Evolutionary conservation across 352 stramenopile genomes (phyloP).

Genomic region (Peronospora farinosa): DNA sequence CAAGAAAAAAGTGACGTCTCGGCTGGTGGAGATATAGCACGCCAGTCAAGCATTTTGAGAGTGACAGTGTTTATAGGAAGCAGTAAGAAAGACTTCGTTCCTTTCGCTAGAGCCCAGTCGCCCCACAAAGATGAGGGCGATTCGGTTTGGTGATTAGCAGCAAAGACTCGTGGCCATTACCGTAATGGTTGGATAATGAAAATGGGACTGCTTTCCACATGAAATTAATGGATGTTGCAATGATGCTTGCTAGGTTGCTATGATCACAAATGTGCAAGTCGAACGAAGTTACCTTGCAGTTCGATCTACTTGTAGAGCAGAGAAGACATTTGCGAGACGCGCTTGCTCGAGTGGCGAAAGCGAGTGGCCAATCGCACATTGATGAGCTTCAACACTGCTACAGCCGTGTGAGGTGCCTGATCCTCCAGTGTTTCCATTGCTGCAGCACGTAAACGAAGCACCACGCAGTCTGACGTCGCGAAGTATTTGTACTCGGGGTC

Average conservation of each 20-base stretch:
- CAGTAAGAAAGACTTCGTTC: constrained; percentile 21
- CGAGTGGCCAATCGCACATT: constrained; percentile 51
- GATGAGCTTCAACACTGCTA: constrained; percentile 70
- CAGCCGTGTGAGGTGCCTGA: constrained; percentile 53
- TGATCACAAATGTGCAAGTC: constrained; percentile 4
- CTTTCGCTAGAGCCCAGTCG: constrained; percentile 23
- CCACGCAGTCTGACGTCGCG: constrained; percentile 54
- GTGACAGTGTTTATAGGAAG: constrained; percentile 12
- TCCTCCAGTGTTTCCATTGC: constrained; percentile 55
- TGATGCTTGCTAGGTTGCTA: constrained; percentile 1
- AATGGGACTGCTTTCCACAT: constrained; percentile 15
- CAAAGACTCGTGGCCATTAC: constrained; percentile 15
- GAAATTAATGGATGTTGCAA: constrained; percentile 16
- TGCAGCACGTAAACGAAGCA: constrained; percentile 49
- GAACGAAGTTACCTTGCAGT: neutral
- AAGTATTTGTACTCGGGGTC: constrained; percentile 55
- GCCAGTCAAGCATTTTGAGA: constrained; percentile 8
- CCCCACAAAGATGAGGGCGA: constrained; percentile 15
- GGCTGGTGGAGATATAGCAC: constrained; percentile 17
- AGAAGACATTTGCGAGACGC: constrained; percentile 69
- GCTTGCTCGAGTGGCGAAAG: constrained; percentile 69
- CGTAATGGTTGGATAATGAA: constrained; percentile 5
- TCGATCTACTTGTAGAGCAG: constrained; percentile 65
- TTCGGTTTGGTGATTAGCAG: constrained; percentile 26
- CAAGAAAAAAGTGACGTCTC: constrained; percentile 8